Evolutionary conservation across 768 basidiomycete species (phyloP), one percentile per base, ranked within the genome.

Genomic region (Mycena haematopus): DNA sequence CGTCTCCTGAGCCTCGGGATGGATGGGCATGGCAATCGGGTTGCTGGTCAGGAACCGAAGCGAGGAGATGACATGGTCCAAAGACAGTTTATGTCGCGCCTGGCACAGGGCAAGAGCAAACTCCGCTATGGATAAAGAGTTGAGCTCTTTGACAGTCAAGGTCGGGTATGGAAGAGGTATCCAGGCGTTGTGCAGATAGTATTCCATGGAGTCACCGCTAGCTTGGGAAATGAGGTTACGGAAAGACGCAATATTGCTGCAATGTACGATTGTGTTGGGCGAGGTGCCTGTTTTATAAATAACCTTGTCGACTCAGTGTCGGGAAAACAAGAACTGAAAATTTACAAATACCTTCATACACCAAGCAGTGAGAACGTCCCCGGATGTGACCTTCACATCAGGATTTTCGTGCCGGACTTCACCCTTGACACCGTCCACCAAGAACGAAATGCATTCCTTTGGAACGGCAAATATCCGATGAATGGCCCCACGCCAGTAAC

Each of bases 331-430:
- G 6, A 53, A 10, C 11, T 50, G 22, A 46, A 51, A 56, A 10
- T 17, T 17, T 21, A 53, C 33, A 31, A n/a, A 14, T 52, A 79
- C 79, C 70, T 80, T 80, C 63, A 77, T 65, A 24, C 79, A 46
- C 79, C 80, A 82, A 5, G 79, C 78, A 6, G 74, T 73, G 21
- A 80, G 70, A 35, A 80, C 70, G 60, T 80, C 79, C 1, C 79
- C 78, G 1, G 78, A 78, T 17, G 75, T 73, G 35, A 75, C 69
- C 38, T 63, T 52, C 0, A 68, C 63, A 1, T 58, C 59, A 36
- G 63, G 40, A 21, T 68, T 61, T 15, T 70, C 65, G 13, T 56
- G 57, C 27, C 64, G 63, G 15, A 78, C 65, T 21, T 72, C 71
- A 13, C 61, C 46, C 36, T 73, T 73, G 10, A 75, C 74, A 9